These are phyloP conservation scores for Selaginella moellendorffii DNA, from an alignment of 75 land plant species.

Conservation along the genomic window DNA sequence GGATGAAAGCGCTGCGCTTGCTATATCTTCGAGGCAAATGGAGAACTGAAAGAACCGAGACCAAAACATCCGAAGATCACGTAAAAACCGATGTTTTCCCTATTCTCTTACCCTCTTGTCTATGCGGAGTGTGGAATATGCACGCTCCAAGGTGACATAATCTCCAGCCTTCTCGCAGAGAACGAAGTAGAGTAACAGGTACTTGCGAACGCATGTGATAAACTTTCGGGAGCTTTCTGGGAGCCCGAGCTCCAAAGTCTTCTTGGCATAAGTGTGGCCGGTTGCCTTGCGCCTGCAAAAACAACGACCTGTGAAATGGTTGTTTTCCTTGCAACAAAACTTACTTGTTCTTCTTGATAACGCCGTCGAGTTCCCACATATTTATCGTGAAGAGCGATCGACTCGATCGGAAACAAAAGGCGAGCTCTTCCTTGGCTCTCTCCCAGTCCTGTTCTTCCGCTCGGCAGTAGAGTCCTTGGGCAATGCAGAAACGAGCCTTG, in stretches of 20 bases:
- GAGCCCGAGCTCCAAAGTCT: conserved; percentile 61
- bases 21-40: conserved; percentile 79
- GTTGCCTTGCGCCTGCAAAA: conserved; percentile 55
- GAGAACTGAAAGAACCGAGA: conserved; percentile 54
- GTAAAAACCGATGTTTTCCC: background rate
- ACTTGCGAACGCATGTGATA: conserved; percentile 90
- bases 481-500: conserved; percentile 79
- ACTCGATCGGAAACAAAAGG: conserved; percentile 91
- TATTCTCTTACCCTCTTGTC: conserved; percentile 66
- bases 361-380: conserved; percentile 99
- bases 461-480: conserved; percentile 55
- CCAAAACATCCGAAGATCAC: background rate
- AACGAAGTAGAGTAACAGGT: conserved; percentile 62
- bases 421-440: conserved; percentile 88
- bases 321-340: too few species aligned
- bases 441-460: conserved; percentile 56
- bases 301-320: background rate
- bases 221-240: conserved; percentile 96
- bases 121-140: conserved; percentile 57
- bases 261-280: conserved; percentile 33
- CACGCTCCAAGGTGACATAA: conserved; percentile 68
- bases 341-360: conserved; percentile 57
- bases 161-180: conserved; percentile 73
- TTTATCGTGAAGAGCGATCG: conserved; percentile 87
- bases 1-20: conserved; percentile 72